Evolutionary conservation across 495 filamentous ascomycete species (phyloP).

Genomic region (Oleoguttula mirabilis): DNA sequence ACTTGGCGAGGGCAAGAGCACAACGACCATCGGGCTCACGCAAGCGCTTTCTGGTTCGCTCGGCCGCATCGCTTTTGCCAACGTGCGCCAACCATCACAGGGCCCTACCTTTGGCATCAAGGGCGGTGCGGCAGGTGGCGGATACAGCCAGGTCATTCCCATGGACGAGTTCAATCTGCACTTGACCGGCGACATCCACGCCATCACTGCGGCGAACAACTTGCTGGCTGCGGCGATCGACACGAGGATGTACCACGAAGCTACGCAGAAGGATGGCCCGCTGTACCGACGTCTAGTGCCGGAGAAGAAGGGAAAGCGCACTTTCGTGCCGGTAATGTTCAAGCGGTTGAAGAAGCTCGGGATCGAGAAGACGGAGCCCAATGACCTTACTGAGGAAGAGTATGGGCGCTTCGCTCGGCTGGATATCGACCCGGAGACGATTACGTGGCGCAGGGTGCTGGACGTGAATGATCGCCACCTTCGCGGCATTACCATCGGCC

Average conservation of each 20-base stretch:
- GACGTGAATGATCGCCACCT: constrained; percentile 96
- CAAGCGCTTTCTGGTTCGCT: constrained; percentile 90
- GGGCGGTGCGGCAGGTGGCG: constrained; percentile 90
- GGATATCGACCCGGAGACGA: constrained; percentile 92
- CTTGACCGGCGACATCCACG: constrained; percentile 94
- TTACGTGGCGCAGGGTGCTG: constrained; percentile 91
- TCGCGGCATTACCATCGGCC: constrained; percentile 73
- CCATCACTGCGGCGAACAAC: constrained; percentile 95
- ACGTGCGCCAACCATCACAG: constrained; percentile 92
- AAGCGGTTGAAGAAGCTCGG: constrained; percentile 85
- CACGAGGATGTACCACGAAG: constrained; percentile 95
- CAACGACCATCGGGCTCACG: constrained; percentile 89
- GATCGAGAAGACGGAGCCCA: constrained; percentile 85
- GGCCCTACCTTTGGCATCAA: constrained; percentile 98
- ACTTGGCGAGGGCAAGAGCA: constrained; percentile 96
- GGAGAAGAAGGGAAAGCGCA: constrained; percentile 73
- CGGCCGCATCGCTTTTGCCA: constrained; percentile 79
- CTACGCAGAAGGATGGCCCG: constrained; percentile 79
- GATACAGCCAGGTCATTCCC: constrained; percentile 96
- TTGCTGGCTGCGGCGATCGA: constrained; percentile 96
- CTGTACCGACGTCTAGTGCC: constrained; percentile 86
- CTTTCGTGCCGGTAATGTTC: constrained; percentile 83
- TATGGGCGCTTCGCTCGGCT: constrained; percentile 75
- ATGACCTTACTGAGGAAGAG: constrained; percentile 82
- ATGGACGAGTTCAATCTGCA: constrained; percentile 99